phyloP scores from a whole-genome alignment of 441 rosid genomes.

The Jatropha podagrica region DNA sequence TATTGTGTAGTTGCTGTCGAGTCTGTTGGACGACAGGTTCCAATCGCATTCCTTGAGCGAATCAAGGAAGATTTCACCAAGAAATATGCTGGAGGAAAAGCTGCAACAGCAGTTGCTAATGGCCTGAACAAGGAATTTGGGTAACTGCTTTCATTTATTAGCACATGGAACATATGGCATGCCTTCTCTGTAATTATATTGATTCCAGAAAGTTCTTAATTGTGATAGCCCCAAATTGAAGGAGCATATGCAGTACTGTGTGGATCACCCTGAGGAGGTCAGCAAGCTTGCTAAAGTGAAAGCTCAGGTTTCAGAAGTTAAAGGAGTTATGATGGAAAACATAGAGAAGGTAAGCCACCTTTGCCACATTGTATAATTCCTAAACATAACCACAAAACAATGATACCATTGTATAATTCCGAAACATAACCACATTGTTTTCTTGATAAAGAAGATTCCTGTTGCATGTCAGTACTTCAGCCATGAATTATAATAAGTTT shows the following conservation, averaged over 20 bases:
- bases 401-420: background rate
- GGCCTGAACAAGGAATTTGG: slow-evolving; percentile 87
- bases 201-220: slow-evolving; percentile 4
- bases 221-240: slow-evolving; percentile 61
- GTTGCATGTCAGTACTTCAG: background rate
- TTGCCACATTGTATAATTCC: background rate
- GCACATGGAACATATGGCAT: background rate
- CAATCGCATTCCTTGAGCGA: slow-evolving; percentile 87
- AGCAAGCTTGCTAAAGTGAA: slow-evolving; percentile 77
- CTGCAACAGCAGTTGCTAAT: slow-evolving; percentile 68
- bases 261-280: slow-evolving; percentile 74
- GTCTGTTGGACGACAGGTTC: slow-evolving; percentile 81
- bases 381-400: background rate
- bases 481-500: background rate
- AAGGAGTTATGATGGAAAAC: slow-evolving; percentile 89
- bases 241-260: slow-evolving; percentile 81
- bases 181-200: background rate
- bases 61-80: slow-evolving; percentile 81
- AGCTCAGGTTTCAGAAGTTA: slow-evolving; percentile 85
- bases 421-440: background rate
- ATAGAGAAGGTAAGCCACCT: slow-evolving; percentile 59
- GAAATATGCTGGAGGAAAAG: slow-evolving; percentile 86
- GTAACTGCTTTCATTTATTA: slow-evolving; percentile 34
- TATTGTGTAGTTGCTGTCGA: slow-evolving; percentile 95
- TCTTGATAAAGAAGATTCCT: background rate